phyloP scores from a whole-genome alignment of 2,329 filamentous ascomycete genomes.

The Blastomyces gilchristii region DNA sequence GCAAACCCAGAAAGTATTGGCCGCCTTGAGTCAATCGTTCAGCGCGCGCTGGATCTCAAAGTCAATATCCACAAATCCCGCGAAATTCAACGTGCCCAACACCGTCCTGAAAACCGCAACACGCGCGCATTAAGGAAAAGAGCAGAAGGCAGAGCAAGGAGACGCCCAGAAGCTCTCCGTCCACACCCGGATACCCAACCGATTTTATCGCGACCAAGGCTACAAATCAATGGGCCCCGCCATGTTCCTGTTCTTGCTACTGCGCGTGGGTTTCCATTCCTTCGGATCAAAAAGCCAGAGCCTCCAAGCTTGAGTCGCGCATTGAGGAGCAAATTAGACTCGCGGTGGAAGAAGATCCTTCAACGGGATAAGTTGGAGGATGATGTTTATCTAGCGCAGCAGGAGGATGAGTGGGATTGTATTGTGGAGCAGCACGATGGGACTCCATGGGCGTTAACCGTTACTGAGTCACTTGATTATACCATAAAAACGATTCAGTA shows the following conservation, averaged over 20 bases:
- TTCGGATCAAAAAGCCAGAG: constrained; percentile 38
- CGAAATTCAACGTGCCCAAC: constrained; percentile 14
- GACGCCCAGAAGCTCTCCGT: constrained; percentile 21
- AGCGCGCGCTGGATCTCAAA: constrained; percentile 19
- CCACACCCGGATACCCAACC: constrained; percentile 27
- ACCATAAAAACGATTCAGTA: constrained; percentile 20
- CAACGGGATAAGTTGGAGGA: constrained; percentile 24
- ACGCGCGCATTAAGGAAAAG: constrained; percentile 17
- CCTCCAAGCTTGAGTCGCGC: constrained; percentile 31
- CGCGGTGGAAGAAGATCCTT: constrained; percentile 27
- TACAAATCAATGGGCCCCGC: constrained; percentile 28
- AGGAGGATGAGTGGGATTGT: constrained; percentile 35
- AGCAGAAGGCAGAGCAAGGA: constrained; percentile 20
- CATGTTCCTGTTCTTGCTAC: constrained; percentile 33
- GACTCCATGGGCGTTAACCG: constrained; percentile 20
- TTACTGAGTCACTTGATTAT: constrained; percentile 17
- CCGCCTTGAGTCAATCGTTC: constrained; percentile 22
- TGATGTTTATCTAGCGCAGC: constrained; percentile 26
- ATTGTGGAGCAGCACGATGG: constrained; percentile 21
- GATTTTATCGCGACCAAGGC: constrained; percentile 28
- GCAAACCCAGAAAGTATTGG: constrained; percentile 20
- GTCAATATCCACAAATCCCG: constrained; percentile 18
- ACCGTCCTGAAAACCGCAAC: constrained; percentile 11
- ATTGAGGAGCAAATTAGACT: constrained; percentile 28
- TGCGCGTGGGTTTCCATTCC: constrained; percentile 34